These are phyloP conservation scores for Remersonia thermophila DNA, from an alignment of 2,329 filamentous ascomycete species.

Conservation along the genomic window DNA sequence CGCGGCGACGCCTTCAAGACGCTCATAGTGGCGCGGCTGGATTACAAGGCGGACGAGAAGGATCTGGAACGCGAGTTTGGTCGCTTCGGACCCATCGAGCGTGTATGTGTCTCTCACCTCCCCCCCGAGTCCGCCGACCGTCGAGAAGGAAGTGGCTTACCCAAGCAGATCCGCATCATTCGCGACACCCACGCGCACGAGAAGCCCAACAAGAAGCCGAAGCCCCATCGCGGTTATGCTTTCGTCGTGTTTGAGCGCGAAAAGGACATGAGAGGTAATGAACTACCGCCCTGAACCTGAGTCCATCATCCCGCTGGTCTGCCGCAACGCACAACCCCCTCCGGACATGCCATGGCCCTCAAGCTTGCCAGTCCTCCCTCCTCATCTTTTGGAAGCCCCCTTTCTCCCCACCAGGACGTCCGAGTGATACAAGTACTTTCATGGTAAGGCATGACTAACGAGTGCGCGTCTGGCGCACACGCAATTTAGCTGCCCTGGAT, in stretches of 20 bases:
- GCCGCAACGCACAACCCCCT: conserved; percentile 19
- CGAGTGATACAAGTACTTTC: conserved; percentile 19
- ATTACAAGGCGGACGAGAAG: conserved; percentile 77
- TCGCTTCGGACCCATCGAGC: conserved; percentile 85
- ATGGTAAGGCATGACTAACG: conserved; percentile 59
- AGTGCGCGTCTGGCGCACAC: conserved; percentile 46
- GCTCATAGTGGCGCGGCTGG: conserved; percentile 79
- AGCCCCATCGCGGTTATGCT: conserved; percentile 78
- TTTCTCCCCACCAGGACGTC: conserved; percentile 11
- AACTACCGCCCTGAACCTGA: conserved; percentile 29
- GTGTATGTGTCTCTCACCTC: conserved; percentile 40
- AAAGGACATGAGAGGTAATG: conserved; percentile 97
- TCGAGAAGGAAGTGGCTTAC: conserved; percentile 3
- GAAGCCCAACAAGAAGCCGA: conserved; percentile 65
- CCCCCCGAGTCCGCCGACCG: conserved; percentile 3
- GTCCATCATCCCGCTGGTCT: conserved; percentile 8
- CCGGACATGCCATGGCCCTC: conserved; percentile 39
- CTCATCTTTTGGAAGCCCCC: conserved; percentile 14
- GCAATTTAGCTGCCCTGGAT: conserved; percentile 75
- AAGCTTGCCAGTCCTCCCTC: conserved; percentile 40
- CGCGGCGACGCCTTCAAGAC: conserved; percentile 92
- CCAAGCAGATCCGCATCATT: conserved; percentile 68
- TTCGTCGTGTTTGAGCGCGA: conserved; percentile 96
- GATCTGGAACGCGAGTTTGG: conserved; percentile 91
- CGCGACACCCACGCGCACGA: conserved; percentile 59